Evolutionary conservation across 352 stramenopile species (phyloP).

Genomic region (Globisporangium takayamanum): DNA sequence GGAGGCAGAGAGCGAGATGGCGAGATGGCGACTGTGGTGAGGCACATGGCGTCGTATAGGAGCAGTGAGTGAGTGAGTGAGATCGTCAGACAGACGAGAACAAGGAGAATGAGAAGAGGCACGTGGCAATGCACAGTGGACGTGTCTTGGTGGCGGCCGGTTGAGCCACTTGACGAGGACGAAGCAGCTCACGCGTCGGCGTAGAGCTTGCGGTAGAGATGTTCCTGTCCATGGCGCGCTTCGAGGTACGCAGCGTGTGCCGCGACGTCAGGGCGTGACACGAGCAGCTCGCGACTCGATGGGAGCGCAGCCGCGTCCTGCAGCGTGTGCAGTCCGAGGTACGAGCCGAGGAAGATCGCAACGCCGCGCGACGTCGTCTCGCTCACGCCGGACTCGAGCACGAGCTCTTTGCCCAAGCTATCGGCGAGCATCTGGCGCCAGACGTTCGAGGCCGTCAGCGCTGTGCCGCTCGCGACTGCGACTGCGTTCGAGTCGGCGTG

Average conservation of each 20-base stretch:
- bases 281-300: constrained; percentile 18
- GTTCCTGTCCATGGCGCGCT: constrained; percentile 60
- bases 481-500: constrained; percentile 41
- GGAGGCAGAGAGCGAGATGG: too few species aligned
- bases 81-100: neutral
- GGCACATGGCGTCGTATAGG: too few species aligned
- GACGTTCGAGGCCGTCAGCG: constrained; percentile 63
- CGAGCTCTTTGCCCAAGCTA: constrained; percentile 61
- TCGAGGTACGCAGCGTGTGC: constrained; percentile 58
- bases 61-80: too few species aligned
- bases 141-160: too few species aligned
- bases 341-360: constrained; percentile 61
- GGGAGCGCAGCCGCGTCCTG: constrained; percentile 27
- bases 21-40: too few species aligned
- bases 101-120: neutral
- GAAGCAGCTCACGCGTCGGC: constrained; percentile 8
- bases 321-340: constrained; percentile 50
- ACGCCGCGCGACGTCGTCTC: constrained; percentile 86
- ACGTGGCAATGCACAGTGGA: too few species aligned
- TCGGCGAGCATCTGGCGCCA: constrained; percentile 89
- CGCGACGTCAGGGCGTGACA: constrained; percentile 31
- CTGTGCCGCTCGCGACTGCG: constrained; percentile 75
- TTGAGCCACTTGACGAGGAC: too few species aligned
- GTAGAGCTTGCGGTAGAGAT: constrained; percentile 70
- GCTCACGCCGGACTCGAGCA: constrained; percentile 45